Conservation (phyloP, 2,329 filamentous ascomycete species). For the Ceratocystis huliohia region DNA sequence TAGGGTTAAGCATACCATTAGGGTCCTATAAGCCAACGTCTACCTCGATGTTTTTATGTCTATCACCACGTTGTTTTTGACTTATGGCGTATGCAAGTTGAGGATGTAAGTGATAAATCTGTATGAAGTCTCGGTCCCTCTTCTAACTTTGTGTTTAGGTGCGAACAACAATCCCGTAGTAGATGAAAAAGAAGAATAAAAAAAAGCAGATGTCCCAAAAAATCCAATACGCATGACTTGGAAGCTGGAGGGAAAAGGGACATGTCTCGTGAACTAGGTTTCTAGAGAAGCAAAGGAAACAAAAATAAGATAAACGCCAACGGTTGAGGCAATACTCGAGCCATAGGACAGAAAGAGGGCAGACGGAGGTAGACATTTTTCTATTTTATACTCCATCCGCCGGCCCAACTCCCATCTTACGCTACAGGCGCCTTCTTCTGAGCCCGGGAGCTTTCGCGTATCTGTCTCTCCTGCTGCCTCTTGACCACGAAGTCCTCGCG, state of each 20-base stretch:
- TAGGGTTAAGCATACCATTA: background rate
- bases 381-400: no score
- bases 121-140: background rate
- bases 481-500: constrained; percentile 16
- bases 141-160: background rate
- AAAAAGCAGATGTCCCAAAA: constrained; percentile 12
- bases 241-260: background rate
- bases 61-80: no score
- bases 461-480: constrained; percentile 17
- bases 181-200: constrained; percentile 11
- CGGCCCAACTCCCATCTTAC: background rate
- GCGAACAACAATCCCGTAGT: constrained; percentile 7
- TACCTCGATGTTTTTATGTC: background rate
- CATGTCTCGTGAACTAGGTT: background rate
- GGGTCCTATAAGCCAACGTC: background rate
- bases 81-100: no score
- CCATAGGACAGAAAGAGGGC: no score
- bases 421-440: constrained; percentile 31
- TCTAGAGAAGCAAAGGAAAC: no score
- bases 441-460: constrained; percentile 6
- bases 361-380: no score
- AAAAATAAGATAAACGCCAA: no score
- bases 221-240: constrained; percentile 9
- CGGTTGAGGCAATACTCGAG: no score
- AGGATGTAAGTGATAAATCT: background rate